phyloP scores from a whole-genome alignment of 2,329 filamentous ascomycete genomes.

The Fusarium solani-melongenae region DNA sequence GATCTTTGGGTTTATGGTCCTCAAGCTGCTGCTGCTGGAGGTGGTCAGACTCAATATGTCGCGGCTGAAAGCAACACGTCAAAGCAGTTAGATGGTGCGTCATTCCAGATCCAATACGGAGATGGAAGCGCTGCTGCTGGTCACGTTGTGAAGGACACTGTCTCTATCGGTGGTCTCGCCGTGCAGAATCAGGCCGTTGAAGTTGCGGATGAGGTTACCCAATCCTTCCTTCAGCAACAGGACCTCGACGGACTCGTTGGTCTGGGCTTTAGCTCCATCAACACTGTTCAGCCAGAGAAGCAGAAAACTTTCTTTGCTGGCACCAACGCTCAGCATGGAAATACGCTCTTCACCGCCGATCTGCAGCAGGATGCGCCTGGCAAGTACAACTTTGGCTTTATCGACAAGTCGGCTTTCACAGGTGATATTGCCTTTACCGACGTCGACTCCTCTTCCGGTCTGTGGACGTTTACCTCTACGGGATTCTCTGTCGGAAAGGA shows the following conservation, averaged over 20 bases:
- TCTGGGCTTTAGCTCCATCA: conserved; percentile 56
- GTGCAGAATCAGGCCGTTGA: conserved; percentile 57
- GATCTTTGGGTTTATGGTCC: conserved; percentile 62
- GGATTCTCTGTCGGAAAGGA: conserved; percentile 31
- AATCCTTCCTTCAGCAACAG: conserved; percentile 52
- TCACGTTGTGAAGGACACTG: conserved; percentile 56
- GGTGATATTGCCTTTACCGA: conserved; percentile 71
- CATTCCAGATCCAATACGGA: conserved; percentile 58
- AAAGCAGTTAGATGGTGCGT: conserved; percentile 48
- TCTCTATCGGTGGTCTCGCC: conserved; percentile 56
- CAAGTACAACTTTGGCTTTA: conserved; percentile 78
- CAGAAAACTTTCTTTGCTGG: conserved; percentile 58
- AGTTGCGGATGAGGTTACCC: conserved; percentile 54
- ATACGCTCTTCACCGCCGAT: conserved; percentile 73
- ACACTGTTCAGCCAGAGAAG: conserved; percentile 53
- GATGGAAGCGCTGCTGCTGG: conserved; percentile 57
- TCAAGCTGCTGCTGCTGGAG: conserved; percentile 51
- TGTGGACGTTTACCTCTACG: conserved; percentile 67
- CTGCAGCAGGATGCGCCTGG: conserved; percentile 67
- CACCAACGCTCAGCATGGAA: conserved; percentile 30
- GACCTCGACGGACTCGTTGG: conserved; percentile 57
- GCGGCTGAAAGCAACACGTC: conserved; percentile 53
- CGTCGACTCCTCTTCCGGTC: conserved; percentile 70
- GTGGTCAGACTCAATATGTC: conserved; percentile 54
- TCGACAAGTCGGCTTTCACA: conserved; percentile 71